Conservation (phyloP, 345 rosid genomes). For the Citrus hindsii region DNA sequence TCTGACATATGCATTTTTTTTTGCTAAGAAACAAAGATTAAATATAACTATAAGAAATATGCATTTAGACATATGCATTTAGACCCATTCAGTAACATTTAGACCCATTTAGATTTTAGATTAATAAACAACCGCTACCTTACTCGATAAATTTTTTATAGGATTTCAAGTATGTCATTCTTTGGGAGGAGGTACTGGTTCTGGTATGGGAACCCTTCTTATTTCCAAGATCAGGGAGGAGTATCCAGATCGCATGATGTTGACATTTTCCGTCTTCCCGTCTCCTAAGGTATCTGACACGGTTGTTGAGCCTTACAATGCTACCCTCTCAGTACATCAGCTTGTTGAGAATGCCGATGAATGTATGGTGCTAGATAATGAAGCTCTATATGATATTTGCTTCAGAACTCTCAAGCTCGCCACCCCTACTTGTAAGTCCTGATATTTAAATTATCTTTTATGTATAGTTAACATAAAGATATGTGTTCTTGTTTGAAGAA, state of each 20-base stretch:
- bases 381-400: conserved; percentile 27
- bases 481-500: neutral
- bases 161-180: conserved; percentile 33
- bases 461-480: neutral
- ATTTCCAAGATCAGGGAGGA: conserved; percentile 34
- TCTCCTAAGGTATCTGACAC: conserved; percentile 32
- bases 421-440: conserved; percentile 26
- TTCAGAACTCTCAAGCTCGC: conserved; percentile 29
- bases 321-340: conserved; percentile 28
- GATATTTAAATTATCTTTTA: neutral
- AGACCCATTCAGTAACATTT: too few relatives aligned
- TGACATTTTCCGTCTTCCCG: conserved; percentile 29
- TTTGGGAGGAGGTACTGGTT: conserved; percentile 31
- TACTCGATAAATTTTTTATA: neutral
- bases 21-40: too few relatives aligned
- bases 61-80: too few relatives aligned
- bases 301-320: conserved; percentile 30
- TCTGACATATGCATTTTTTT: too few relatives aligned
- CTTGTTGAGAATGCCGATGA: conserved; percentile 31
- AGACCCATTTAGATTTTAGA: too few relatives aligned
- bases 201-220: conserved; percentile 32
- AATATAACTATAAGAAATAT: too few relatives aligned
- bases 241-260: conserved; percentile 32
- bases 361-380: conserved; percentile 29
- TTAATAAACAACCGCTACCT: too few relatives aligned